Base-by-base conservation (phyloP, 305 asterid genomes). In the Fraxinus dipetala region DNA sequence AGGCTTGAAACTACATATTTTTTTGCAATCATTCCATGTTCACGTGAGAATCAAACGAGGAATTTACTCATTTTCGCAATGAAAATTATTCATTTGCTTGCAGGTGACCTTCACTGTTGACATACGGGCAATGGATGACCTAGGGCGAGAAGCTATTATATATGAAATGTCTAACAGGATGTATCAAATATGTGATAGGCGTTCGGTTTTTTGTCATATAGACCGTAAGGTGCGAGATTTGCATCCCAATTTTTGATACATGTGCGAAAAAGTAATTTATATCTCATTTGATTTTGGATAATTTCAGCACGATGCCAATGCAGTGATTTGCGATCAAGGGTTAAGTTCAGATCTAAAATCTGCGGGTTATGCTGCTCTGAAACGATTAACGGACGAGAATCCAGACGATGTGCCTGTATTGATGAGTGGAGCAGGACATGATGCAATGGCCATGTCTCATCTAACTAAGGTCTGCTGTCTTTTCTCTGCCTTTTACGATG, bases 341-440 rank as follows among this genome's bases (percentile, higher is more conserved):
- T 69, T 96, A 88, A 93, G 97, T 79, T 90, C 90, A 36, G 86
- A 89, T 86, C 93, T 96, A 34, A 89, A 92, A 78, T 86, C 93
- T 7, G 97, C 98, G 0, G 97, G 96, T 72, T 79, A 87, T 78
- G 74, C 86, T 81, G 94, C 98, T 78, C 85, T 90, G 74, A 87
- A 87, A 75, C 89, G 87, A 80, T 81, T 89, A 40, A 89, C 89
- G 7, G 92, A 89, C 0, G 95, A 94, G 83, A 84, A 86, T 69
- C 78, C 85, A 56, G 89, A 86, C 48, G 88, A 86, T 48, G 92
- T 94, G 87, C 98, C 98, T 7, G 88, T 83, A 34, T 76, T 94
- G 87, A 93, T 94, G 95, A 96, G 99, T 83, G 99, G 99, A 80
- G 99, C 99, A 22, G 99, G 99, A 48, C 98, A 96, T 73, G 99